phyloP scores from a whole-genome alignment of 2,329 filamentous ascomycete species.

The Chaetomium olivaceum region DNA sequence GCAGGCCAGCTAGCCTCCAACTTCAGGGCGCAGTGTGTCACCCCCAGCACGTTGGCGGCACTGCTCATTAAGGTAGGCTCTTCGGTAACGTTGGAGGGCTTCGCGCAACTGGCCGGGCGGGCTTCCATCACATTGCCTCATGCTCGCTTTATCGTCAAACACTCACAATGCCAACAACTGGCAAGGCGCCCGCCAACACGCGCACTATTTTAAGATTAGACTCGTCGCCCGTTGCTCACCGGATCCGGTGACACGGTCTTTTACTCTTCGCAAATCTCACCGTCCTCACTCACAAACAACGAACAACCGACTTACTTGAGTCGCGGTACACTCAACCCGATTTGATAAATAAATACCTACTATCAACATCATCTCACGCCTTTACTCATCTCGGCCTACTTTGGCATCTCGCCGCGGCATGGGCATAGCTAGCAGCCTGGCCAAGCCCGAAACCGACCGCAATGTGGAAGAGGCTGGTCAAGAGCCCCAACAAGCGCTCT shows the following conservation, averaged over 20 bases:
- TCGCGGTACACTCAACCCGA: background rate
- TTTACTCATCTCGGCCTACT: background rate
- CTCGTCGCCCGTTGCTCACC: background rate
- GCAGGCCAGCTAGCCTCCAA: background rate
- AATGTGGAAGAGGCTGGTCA: conserved; percentile 25
- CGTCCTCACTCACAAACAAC: background rate
- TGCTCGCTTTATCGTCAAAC: background rate
- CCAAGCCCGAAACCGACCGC: conserved; percentile 9
- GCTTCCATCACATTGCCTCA: background rate
- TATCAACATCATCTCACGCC: background rate
- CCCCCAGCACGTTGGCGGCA: background rate
- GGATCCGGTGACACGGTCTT: background rate
- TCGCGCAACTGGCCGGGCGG: background rate
- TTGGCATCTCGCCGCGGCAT: conserved; percentile 15
- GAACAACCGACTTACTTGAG: background rate
- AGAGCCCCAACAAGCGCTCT: conserved; percentile 23
- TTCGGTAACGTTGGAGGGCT: background rate
- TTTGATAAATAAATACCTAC: background rate
- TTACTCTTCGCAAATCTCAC: background rate
- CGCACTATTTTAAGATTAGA: background rate
- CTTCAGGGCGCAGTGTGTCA: background rate
- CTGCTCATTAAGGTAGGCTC: background rate
- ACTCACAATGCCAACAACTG: conserved; percentile 8
- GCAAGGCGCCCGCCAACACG: background rate
- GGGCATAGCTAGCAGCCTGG: conserved; percentile 19